A percentile compares a stretch with the other conserved stretches of the same genome.
phyloP scores from a whole-genome alignment of 495 filamentous ascomycete species.

The Filosporella fistucella region DNA sequence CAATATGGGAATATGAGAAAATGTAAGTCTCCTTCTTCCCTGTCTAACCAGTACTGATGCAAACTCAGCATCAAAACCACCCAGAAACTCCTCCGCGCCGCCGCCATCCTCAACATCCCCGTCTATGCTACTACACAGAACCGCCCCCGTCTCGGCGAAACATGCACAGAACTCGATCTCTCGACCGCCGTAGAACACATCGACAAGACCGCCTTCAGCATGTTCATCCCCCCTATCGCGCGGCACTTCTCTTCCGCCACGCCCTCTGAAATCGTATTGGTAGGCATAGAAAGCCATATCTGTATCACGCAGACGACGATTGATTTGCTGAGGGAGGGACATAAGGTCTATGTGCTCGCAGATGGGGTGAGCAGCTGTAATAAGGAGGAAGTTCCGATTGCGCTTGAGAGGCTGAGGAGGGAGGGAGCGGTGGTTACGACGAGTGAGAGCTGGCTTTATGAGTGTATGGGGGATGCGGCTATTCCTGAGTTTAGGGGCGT shows the following conservation, averaged over 20 bases:
- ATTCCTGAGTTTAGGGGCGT: conserved; percentile 72
- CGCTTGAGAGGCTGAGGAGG: conserved; percentile 66
- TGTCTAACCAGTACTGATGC: conserved; percentile 5
- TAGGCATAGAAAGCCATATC: conserved; percentile 92
- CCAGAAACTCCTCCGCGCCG: conserved; percentile 47
- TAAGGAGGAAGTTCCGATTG: conserved; percentile 71
- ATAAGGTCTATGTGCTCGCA: conserved; percentile 83
- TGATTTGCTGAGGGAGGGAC: conserved; percentile 68
- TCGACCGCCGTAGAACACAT: conserved; percentile 26
- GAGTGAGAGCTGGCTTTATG: conserved; percentile 89
- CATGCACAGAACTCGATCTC: conserved; percentile 57
- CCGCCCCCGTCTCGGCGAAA: conserved; percentile 67
- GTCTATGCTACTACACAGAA: conserved; percentile 83
- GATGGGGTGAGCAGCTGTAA: conserved; percentile 90
- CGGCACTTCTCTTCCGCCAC: conserved; percentile 32
- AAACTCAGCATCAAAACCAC: conserved; percentile 43
- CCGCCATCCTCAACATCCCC: conserved; percentile 65
- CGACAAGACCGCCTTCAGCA: conserved; percentile 81
- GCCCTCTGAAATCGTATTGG: conserved; percentile 49
- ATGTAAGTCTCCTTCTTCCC: conserved; percentile 46
- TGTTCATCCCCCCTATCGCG: conserved; percentile 54
- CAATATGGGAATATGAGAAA: conserved; percentile 78
- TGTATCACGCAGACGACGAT: conserved; percentile 91
- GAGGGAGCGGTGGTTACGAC: conserved; percentile 80
- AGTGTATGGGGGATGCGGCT: conserved; percentile 83